A percentile compares a stretch with the other conserved stretches of the same genome.
Evolutionary conservation across 2,329 filamentous ascomycete species (phyloP).

Genomic region (Trichophyton verrucosum): DNA sequence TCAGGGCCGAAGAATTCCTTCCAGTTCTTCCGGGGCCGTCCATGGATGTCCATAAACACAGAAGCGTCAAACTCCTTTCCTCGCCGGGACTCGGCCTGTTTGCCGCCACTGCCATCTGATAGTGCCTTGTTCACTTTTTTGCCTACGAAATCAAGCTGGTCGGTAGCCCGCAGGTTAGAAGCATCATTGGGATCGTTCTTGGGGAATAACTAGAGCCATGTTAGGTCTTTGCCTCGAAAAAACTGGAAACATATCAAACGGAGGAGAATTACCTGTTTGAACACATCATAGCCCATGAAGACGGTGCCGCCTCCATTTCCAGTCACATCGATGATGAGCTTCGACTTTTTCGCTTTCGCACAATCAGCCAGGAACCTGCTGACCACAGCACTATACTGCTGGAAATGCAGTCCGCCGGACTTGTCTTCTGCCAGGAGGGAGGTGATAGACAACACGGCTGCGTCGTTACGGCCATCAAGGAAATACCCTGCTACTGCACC

Average conservation of each 20-base stretch:
- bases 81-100: slow-evolving; percentile 5
- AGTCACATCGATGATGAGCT: slow-evolving; percentile 52
- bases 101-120: too few relatives aligned
- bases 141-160: slow-evolving; percentile 28
- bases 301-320: slow-evolving; percentile 48
- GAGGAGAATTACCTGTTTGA: slow-evolving; percentile 32
- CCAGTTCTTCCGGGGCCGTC: slow-evolving; percentile 31
- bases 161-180: slow-evolving; percentile 36
- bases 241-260: not conserved
- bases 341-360: slow-evolving; percentile 41
- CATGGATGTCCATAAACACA: slow-evolving; percentile 18
- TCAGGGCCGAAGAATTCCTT: slow-evolving; percentile 16
- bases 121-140: slow-evolving; percentile 13
- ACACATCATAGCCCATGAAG: slow-evolving; percentile 37
- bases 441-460: slow-evolving; percentile 34
- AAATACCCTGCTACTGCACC: slow-evolving; percentile 35
- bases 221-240: not conserved
- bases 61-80: slow-evolving; percentile 11
- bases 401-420: slow-evolving; percentile 4
- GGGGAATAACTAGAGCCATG: slow-evolving; percentile 36
- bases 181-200: slow-evolving; percentile 33
- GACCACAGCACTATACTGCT: slow-evolving; percentile 28
- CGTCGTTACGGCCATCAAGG: slow-evolving; percentile 29
- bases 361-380: slow-evolving; percentile 37
- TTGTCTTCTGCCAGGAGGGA: slow-evolving; percentile 23